Evolutionary conservation across 2,329 filamentous ascomycete genomes (phyloP), one percentile per base, ranked within the genome.

Genomic region (Hirsutella minnesotensis): DNA sequence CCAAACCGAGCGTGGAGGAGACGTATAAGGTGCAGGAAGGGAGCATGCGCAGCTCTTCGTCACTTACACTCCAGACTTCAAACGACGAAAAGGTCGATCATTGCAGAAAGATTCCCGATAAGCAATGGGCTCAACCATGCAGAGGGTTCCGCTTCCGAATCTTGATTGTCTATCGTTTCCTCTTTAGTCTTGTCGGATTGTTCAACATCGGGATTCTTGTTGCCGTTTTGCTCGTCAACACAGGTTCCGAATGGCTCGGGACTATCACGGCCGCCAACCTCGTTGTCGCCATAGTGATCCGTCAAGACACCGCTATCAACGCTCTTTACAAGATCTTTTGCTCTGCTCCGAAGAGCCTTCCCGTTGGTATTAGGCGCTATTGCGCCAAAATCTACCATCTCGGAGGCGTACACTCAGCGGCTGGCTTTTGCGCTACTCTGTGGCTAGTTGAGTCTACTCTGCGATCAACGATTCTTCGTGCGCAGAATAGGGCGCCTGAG

Each of bases 231-330:
- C 49, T 62, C 40, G 51, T 62, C 38, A 53, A 53, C 19, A 46
- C 60, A 27, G 52, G 56, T 38, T 45, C 58, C 7, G 51, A 66
- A 46, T 64, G 61, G 60, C 53, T 71, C 4, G 61, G 56, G 24
- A 64, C 60, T 16, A 60, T 69, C 43, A 64, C 67, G 0, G 64
- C 70, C 22, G 62, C 65, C 42, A 77, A 77, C 53, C 61, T 77
- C 10, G 54, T 68, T n/a, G 53, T 65, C 7, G 63, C 69, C n/a
- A 65, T 75, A 9, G 56, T 74, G 30, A 66, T 76, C 42, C 66
- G 73, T 10, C 72, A 77, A 50, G 72, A 76, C 20, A 56, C 64
- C 38, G 60, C 74, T 47, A 66, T 77, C 56, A 77, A 77, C 52
- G 46, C 58, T 12, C 52, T 76, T 9, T 77, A 71, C 54, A 57